These are phyloP conservation scores for Pterulicium gracile DNA, from an alignment of 1,284 basidiomycete genomes.

Conservation along the genomic window DNA sequence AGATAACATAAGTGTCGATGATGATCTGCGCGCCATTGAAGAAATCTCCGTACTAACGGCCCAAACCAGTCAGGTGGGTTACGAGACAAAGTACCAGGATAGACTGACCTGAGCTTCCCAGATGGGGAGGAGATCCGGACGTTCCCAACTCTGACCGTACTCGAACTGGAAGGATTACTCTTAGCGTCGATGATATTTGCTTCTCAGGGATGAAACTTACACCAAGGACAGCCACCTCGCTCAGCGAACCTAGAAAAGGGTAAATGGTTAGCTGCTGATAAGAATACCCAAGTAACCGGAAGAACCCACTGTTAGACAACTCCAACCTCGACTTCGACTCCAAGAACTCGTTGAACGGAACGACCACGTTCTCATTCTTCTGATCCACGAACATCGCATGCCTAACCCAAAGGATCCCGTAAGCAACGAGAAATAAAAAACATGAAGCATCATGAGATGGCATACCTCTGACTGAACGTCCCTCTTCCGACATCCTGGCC, in stretches of 20 bases:
- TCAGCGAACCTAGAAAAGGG: constrained; percentile 61
- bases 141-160: constrained; percentile 81
- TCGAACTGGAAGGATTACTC: constrained; percentile 48
- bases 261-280: too few species aligned
- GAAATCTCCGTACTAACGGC: constrained; percentile 75
- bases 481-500: constrained; percentile 87
- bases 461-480: constrained; percentile 72
- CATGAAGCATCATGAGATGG: constrained; percentile 21
- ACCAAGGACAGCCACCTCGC: constrained; percentile 79
- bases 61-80: constrained; percentile 3
- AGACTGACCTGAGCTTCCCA: constrained; percentile 77
- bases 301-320: constrained; percentile 68
- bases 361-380: constrained; percentile 62
- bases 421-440: not conserved
- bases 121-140: constrained; percentile 68
- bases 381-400: constrained; percentile 91
- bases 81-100: constrained; percentile 1
- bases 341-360: constrained; percentile 66
- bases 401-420: too few species aligned
- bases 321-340: constrained; percentile 64
- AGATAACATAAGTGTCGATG: constrained; percentile 81
- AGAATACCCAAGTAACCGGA: constrained; percentile 2
- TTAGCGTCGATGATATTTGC: not conserved
- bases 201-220: constrained; percentile 28
- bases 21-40: constrained; percentile 85